These are phyloP conservation scores for Sideroxylon spinosum DNA, from an alignment of 179 eudicot species.

Conservation along the genomic window DNA sequence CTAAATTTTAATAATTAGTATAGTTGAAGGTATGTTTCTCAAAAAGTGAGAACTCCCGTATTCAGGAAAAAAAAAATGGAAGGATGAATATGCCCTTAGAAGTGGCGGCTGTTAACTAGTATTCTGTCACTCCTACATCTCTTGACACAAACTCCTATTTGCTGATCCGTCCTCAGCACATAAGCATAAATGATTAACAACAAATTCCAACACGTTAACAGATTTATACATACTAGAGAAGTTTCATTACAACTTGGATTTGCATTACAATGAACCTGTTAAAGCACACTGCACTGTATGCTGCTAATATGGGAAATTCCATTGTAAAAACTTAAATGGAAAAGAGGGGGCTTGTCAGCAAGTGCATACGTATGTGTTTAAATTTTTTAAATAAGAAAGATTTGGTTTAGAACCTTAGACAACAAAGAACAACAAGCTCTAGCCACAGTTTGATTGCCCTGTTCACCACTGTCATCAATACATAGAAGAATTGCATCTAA, in stretches of 20 bases:
- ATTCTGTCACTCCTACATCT: too few relatives aligned
- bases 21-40: neutral
- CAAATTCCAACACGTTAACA: too few relatives aligned
- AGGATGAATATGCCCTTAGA: neutral
- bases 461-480: conserved; percentile 78
- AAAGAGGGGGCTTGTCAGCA: neutral
- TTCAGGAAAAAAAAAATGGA: neutral
- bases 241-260: neutral
- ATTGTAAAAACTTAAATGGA: neutral
- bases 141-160: too few relatives aligned
- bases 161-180: too few relatives aligned
- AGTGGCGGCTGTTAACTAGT: too few relatives aligned
- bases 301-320: neutral
- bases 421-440: conserved; percentile 68
- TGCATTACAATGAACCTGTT: neutral
- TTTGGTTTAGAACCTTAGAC: conserved; percentile 50
- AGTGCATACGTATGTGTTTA: neutral
- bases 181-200: too few relatives aligned
- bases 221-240: neutral
- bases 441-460: conserved; percentile 58
- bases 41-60: neutral
- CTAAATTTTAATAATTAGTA: neutral
- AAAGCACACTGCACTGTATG: neutral
- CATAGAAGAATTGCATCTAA: conserved; percentile 71
- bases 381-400: neutral